A percentile compares a stretch with the other conserved stretches of the same genome.
These are phyloP conservation scores for Lecanicillium sp. DNA, from an alignment of 2,329 filamentous ascomycete species.

Conservation along the genomic window DNA sequence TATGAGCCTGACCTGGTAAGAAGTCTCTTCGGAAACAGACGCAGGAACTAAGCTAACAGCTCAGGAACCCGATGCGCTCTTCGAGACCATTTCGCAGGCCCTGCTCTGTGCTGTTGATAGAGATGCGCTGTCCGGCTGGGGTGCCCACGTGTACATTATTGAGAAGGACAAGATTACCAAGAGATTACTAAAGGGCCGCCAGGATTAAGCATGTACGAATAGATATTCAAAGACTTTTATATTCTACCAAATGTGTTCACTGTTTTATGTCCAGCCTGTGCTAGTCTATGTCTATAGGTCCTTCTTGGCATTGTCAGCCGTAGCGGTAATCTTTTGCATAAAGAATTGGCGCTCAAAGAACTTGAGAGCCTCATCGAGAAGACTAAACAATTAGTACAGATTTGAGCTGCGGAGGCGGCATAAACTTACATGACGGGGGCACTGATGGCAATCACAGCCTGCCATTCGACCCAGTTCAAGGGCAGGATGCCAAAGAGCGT, in stretches of 20 bases:
- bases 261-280: constrained; percentile 10
- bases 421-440: constrained; percentile 80
- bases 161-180: constrained; percentile 99
- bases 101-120: constrained; percentile 93
- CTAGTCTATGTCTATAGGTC: constrained; percentile 35
- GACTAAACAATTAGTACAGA: constrained; percentile 36
- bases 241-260: constrained; percentile 15
- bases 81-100: constrained; percentile 96
- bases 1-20: constrained; percentile 96
- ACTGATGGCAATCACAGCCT: constrained; percentile 82
- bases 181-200: constrained; percentile 93
- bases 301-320: constrained; percentile 45
- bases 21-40: constrained; percentile 20
- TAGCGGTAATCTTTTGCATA: constrained; percentile 41
- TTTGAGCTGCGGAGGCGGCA: neutral
- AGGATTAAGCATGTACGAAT: constrained; percentile 57
- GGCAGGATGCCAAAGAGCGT: constrained; percentile 85
- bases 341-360: constrained; percentile 65
- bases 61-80: constrained; percentile 85
- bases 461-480: constrained; percentile 81
- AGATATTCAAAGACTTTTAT: constrained; percentile 16
- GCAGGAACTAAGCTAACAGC: constrained; percentile 13
- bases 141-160: constrained; percentile 97
- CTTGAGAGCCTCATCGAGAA: constrained; percentile 83
- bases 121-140: constrained; percentile 96